Evolutionary conservation across 2,329 filamentous ascomycete species (phyloP).

Genomic region (Verruconis gallopava): DNA sequence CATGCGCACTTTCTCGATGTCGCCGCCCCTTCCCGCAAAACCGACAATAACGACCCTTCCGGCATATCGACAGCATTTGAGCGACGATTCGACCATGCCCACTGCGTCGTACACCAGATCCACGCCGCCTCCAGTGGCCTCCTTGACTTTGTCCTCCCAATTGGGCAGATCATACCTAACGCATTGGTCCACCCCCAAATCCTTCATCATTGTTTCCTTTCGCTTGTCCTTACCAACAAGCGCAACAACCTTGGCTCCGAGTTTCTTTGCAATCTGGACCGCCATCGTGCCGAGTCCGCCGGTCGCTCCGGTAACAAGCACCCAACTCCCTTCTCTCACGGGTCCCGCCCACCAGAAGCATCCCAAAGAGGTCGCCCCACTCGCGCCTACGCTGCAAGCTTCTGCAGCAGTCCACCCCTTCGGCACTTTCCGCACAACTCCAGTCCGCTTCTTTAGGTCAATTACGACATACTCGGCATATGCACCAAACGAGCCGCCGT

Average conservation of each 20-base stretch:
- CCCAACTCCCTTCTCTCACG: conserved; percentile 34
- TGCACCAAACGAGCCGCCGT: conserved; percentile 38
- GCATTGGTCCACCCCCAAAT: conserved; percentile 29
- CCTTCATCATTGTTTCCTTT: conserved; percentile 32
- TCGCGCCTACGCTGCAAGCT: conserved; percentile 41
- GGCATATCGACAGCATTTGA: conserved; percentile 41
- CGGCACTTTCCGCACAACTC: conserved; percentile 33
- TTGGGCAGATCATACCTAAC: conserved; percentile 29
- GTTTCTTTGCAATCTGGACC: conserved; percentile 40
- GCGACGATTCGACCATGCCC: conserved; percentile 40
- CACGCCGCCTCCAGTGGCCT: conserved; percentile 35
- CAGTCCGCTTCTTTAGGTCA: conserved; percentile 16
- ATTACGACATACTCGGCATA: conserved; percentile 41
- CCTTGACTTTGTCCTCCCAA: conserved; percentile 41
- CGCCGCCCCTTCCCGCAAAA: conserved; percentile 41
- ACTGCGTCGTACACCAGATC: conserved; percentile 47
- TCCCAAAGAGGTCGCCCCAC: conserved; percentile 42
- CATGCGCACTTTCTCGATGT: conserved; percentile 42
- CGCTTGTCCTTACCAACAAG: conserved; percentile 32
- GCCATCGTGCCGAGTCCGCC: conserved; percentile 44
- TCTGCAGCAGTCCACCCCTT: conserved; percentile 31
- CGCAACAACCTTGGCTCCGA: conserved; percentile 41
- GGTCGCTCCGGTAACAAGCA: conserved; percentile 42
- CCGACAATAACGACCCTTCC: conserved; percentile 45
- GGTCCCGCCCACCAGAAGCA: conserved; percentile 31